These are phyloP conservation scores for Penicillium cosmopolitanum DNA, from an alignment of 495 filamentous ascomycete genomes.

Conservation along the genomic window DNA sequence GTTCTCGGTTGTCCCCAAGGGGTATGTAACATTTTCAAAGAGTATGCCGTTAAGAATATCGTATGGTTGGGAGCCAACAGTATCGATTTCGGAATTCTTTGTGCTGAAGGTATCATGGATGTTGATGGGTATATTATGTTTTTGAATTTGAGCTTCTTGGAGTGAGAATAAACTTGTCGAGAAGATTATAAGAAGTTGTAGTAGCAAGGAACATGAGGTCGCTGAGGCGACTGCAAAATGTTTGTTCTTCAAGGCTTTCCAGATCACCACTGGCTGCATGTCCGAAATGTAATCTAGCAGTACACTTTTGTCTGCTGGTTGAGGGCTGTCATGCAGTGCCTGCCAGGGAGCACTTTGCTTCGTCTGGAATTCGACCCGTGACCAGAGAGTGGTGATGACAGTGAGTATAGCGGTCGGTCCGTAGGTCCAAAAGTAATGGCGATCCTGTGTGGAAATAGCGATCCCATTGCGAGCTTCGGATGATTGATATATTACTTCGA, in stretches of 20 bases:
- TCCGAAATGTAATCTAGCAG: constrained; percentile 19
- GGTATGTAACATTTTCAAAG: constrained; percentile 17
- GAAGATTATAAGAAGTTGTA: constrained; percentile 19
- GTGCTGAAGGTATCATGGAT: not conserved
- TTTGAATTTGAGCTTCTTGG: constrained; percentile 1
- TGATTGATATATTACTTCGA: constrained; percentile 14
- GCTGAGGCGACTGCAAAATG: constrained; percentile 12
- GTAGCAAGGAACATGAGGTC: constrained; percentile 4
- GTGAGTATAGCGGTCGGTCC: constrained; percentile 38
- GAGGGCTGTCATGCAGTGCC: constrained; percentile 16
- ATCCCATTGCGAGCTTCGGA: constrained; percentile 25
- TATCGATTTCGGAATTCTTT: not conserved
- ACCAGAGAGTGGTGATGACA: constrained; percentile 29
- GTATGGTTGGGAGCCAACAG: constrained; percentile 1
- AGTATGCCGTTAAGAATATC: constrained; percentile 13
- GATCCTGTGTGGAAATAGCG: constrained; percentile 14
- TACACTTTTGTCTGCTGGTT: constrained; percentile 15
- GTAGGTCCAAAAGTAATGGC: constrained; percentile 36
- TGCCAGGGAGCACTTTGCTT: constrained; percentile 37
- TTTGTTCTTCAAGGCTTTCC: constrained; percentile 9
- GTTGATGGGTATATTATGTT: constrained; percentile 6
- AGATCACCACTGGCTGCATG: constrained; percentile 15
- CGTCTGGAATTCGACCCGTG: constrained; percentile 29
- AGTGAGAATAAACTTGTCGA: constrained; percentile 21
- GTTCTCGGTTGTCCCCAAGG: constrained; percentile 10